These are phyloP conservation scores for Alternaria gaisen DNA, from an alignment of 2,329 filamentous ascomycete species.

Conservation along the genomic window DNA sequence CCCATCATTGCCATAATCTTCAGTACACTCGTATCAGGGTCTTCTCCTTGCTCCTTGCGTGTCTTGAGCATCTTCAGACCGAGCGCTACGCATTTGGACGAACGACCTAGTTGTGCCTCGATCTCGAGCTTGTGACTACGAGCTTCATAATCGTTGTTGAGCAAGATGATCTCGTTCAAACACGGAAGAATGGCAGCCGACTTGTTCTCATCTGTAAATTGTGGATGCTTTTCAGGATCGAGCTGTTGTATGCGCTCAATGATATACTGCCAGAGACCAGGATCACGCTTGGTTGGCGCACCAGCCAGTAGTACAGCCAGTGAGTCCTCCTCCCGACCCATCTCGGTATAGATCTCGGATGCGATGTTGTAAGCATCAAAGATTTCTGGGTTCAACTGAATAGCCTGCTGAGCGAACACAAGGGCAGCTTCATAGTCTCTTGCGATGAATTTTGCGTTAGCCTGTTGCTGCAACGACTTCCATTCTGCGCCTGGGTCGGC, in stretches of 20 bases:
- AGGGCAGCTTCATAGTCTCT: constrained; percentile 64
- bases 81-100: constrained; percentile 43
- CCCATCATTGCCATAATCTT: constrained; percentile 66
- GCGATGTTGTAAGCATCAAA: constrained; percentile 68
- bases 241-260: constrained; percentile 62
- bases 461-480: constrained; percentile 71
- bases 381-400: constrained; percentile 66
- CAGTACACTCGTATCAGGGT: constrained; percentile 61
- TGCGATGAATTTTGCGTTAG: constrained; percentile 72
- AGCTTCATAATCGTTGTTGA: constrained; percentile 63
- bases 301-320: constrained; percentile 66
- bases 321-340: constrained; percentile 66
- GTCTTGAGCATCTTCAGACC: constrained; percentile 65
- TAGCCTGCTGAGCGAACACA: constrained; percentile 44
- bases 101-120: constrained; percentile 58
- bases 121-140: constrained; percentile 65
- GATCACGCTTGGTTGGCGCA: constrained; percentile 65
- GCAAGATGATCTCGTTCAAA: constrained; percentile 59
- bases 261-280: constrained; percentile 65
- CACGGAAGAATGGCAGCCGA: constrained; percentile 42
- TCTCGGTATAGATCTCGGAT: constrained; percentile 65
- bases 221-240: constrained; percentile 46
- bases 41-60: constrained; percentile 54
- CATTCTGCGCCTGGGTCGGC: constrained; percentile 76
- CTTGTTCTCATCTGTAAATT: constrained; percentile 40